These are phyloP conservation scores for Cutaneotrichosporon cavernicola DNA, from an alignment of 1,284 basidiomycete species.

Conservation along the genomic window DNA sequence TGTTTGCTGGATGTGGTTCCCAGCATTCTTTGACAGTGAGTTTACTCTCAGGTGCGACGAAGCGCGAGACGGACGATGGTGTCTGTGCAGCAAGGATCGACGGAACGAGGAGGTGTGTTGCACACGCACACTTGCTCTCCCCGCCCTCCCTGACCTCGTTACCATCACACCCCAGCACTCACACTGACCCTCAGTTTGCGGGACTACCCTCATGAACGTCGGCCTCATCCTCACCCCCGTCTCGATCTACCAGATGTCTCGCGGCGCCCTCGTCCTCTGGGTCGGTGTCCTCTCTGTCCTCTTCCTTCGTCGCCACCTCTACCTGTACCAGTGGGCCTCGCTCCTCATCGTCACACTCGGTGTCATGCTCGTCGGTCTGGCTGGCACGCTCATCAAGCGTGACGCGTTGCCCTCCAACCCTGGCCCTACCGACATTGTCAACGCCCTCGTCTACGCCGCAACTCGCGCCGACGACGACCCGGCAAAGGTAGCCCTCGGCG, in stretches of 20 bases:
- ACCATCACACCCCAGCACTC: neutral
- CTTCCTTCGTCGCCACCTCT: conserved; percentile 70
- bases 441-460: conserved; percentile 7
- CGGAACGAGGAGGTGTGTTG: neutral
- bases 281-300: conserved; percentile 89
- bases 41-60: conserved; percentile 1
- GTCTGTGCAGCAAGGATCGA: neutral
- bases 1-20: conserved; percentile 51
- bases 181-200: conserved; percentile 36
- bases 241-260: conserved; percentile 97
- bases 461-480: conserved; percentile 44
- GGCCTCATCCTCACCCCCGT: conserved; percentile 94
- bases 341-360: conserved; percentile 87
- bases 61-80: neutral
- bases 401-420: conserved; percentile 8
- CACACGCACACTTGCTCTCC: neutral
- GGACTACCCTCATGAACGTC: conserved; percentile 80
- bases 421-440: conserved; percentile 4
- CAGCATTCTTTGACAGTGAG: conserved; percentile 53
- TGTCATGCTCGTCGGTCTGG: conserved; percentile 85
- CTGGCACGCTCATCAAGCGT: conserved; percentile 73
- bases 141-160: neutral
- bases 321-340: conserved; percentile 69
- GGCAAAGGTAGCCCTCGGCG: conserved; percentile 58
- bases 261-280: conserved; percentile 94